phyloP scores from a whole-genome alignment of 805 yeast genomes.

The Starmerella vitae region DNA sequence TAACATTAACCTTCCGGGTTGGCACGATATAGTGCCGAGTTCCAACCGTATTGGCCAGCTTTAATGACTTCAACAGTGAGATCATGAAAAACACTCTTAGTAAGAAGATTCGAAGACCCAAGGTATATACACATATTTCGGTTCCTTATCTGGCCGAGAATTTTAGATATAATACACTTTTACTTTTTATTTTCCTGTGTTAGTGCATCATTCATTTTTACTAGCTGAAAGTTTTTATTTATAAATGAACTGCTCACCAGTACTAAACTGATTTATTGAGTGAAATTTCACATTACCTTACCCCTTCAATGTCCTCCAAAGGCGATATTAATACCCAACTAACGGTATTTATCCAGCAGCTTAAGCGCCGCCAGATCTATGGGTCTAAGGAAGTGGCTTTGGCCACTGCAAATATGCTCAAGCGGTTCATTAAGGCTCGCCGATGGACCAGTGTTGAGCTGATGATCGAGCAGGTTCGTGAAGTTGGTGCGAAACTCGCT shows the following conservation, averaged over 20 bases:
- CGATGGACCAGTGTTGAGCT: conserved; percentile 74
- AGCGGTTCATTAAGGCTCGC: conserved; percentile 78
- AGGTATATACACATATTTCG: no score
- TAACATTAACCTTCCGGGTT: conserved; percentile 31
- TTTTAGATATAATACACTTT: no score
- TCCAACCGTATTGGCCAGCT: neutral
- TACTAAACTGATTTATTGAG: no score
- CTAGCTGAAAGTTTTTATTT: no score
- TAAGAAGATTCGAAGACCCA: neutral
- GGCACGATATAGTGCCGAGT: conserved; percentile 24
- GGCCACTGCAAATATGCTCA: conserved; percentile 72
- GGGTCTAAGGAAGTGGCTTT: conserved; percentile 77
- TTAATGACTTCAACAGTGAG: neutral
- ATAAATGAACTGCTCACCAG: no score
- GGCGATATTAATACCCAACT: conserved; percentile 26
- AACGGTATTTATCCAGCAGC: conserved; percentile 26
- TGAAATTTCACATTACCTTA: no score
- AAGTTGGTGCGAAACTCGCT: conserved; percentile 50
- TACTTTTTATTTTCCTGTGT: no score
- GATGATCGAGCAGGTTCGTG: conserved; percentile 55
- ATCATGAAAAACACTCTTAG: neutral
- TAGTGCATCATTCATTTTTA: no score
- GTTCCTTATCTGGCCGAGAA: no score
- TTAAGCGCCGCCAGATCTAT: conserved; percentile 70
- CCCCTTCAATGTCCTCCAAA: conserved; percentile 19